Evolutionary conservation across 805 yeast genomes (phyloP).

Genomic region (Lipomyces sp.): DNA sequence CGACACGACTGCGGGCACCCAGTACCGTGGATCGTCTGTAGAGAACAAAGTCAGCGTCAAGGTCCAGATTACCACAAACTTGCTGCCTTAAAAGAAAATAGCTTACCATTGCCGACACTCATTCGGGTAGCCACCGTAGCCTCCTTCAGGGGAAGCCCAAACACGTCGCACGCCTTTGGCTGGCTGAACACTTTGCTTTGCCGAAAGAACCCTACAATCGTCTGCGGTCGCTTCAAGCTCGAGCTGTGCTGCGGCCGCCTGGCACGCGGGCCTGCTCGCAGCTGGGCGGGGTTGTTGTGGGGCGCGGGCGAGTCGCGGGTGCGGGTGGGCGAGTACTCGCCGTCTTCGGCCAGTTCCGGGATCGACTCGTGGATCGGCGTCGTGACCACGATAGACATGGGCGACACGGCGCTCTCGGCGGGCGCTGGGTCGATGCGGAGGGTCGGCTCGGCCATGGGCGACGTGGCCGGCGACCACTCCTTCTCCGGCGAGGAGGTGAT

Average conservation of each 20-base stretch:
- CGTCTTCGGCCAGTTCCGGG: not conserved
- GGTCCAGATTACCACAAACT: no score
- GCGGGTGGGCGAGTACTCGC: not conserved
- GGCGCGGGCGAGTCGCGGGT: not conserved
- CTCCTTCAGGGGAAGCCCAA: slow-evolving; percentile 28
- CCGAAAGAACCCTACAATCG: slow-evolving; percentile 24
- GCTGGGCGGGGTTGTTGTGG: not conserved
- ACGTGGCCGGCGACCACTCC: not conserved
- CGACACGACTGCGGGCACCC: slow-evolving; percentile 29
- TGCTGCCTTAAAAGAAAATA: not conserved
- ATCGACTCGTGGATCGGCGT: not conserved
- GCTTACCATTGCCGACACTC: slow-evolving; percentile 14
- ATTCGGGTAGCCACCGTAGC: slow-evolving; percentile 28
- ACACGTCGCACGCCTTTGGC: slow-evolving; percentile 20
- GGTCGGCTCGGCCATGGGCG: not conserved
- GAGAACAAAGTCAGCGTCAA: no score
- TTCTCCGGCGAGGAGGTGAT: not conserved
- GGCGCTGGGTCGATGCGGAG: not conserved
- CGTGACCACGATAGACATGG: not conserved
- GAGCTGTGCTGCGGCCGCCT: slow-evolving; percentile 8
- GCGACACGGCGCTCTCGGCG: not conserved
- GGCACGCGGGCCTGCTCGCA: slow-evolving; percentile 11
- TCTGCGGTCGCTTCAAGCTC: slow-evolving; percentile 14
- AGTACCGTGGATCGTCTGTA: slow-evolving; percentile 16
- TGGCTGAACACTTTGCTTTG: slow-evolving; percentile 15